Base-by-base conservation (phyloP, 768 basidiomycete species). In the Russula abietina region DNA sequence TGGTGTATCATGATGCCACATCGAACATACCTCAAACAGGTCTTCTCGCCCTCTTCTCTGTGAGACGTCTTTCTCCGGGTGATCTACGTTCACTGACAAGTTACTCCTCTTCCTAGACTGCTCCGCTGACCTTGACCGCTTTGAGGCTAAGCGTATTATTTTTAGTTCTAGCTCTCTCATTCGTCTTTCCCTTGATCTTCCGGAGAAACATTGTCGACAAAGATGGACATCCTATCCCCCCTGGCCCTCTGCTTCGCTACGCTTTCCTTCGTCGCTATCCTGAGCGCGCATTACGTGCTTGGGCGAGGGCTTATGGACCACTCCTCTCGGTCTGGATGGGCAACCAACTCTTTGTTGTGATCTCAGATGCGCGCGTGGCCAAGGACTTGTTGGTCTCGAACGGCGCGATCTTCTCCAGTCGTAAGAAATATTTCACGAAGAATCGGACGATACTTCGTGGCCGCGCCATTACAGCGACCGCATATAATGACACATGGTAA, bases 251-350 rank as follows among this genome's bases (percentile, higher is more conserved):
- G 14, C 39, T 68, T 12, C 65, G 67, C 28, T 77, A 77, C 57
- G 73, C 76, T 4, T 79, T 76, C 70, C 72, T 80, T 26, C 75
- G 75, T 4, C 60, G 73, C 16, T 80, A 78, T 45, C 79, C 80
- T 2, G 80, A 81, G 67, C 72, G 76, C 39, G 74, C 74, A 2
- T 70, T 81, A 12, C 72, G 77, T 57, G 64, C 69, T 38, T 81
- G 80, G 80, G 73, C 76, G 2, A 75, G 76, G 57, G 73, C 73
- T 54, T 81, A 73, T 58, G 80, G 80, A 0, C 70, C 77, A 1
- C 55, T 81, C 10, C 80, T 76, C 64, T 80, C 80, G 7, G 62
- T 81, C 56, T 78, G 75, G 74, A 73, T 81, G 26, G 80, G 80
- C n/a, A 76, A 78, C 62, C 80, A 80, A 62, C 76, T 79, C 22